Evolutionary conservation across 2,329 filamentous ascomycete genomes (phyloP), one percentile per base, ranked within the genome.

Genomic region (Claviceps paspali): DNA sequence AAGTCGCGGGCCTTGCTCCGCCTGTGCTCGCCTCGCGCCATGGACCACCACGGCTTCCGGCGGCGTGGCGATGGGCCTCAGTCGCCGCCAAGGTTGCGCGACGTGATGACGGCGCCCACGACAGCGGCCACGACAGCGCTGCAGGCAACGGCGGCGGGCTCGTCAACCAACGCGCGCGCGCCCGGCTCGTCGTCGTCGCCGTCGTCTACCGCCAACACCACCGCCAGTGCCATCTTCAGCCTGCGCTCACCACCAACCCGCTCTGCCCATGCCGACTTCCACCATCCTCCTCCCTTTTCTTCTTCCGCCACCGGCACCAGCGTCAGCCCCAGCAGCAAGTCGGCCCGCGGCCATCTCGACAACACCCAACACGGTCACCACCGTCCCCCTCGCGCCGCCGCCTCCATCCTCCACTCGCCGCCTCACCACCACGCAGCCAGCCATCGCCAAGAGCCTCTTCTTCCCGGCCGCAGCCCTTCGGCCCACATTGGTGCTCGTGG

Each of bases 211-310:
- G n/a, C n/a, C n/a, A n/a, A n/a, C n/a, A 35, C 38, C 18, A 31
- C 17, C n/a, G 30, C 39, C 33, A 34, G 14, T 26, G 31, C 31
- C 41, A 52, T 53, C 54, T 68, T 69, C 52, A 63, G 55, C 51
- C 54, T 68, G 53, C 61, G 65, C 51, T 70, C 67, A 41, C 65
- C 65, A 43, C 65, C 65, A 43, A 63, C 64, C 39, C 32, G 33
- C 36, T 30, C 39, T 36, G 40, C 36, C 33, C 62, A 62, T 43
- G 43, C 59, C 45, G 61, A 65, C 45, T 63, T 59, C 37, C 54
- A 53, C 43, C 45, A 50, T 36, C 45, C 51, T 36, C 48, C 49
- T 48, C 47, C 50, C 44, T 54, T 51, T 45, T 42, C 51, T 33
- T 47, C 50, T 44, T 53, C 44, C 24, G 52, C 49, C 45, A 49